Conservation (phyloP, 2,329 filamentous ascomycete species). For the Aschersonia sp. region DNA sequence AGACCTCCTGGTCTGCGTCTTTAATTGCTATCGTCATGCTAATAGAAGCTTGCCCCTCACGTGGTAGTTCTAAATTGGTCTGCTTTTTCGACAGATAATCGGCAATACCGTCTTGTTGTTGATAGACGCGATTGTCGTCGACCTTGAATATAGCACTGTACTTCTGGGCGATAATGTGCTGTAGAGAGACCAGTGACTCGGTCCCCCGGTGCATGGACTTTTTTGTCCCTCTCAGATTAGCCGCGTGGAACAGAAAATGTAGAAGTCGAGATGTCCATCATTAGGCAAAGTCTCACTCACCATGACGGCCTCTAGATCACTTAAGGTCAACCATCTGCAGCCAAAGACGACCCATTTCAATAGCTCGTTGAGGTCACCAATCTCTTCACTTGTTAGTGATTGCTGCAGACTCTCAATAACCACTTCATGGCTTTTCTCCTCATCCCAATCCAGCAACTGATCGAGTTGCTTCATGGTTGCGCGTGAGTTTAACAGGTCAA, state of each 20-base stretch:
- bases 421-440: neutral
- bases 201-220: neutral
- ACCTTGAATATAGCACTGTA: neutral
- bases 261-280: neutral
- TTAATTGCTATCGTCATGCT: neutral
- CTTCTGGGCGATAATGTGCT: neutral
- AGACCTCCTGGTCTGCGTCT: neutral
- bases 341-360: neutral
- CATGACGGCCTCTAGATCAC: neutral
- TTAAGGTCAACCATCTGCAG: neutral
- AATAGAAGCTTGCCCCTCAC: neutral
- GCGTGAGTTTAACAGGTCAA: neutral
- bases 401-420: neutral
- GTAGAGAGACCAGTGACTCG: neutral
- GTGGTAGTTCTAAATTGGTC: neutral
- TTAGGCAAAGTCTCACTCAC: neutral
- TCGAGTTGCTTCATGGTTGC: neutral
- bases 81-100: neutral
- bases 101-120: neutral
- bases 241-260: neutral
- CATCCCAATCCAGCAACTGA: neutral
- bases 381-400: neutral
- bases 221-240: neutral
- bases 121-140: neutral
- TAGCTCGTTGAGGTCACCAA: neutral